Evolutionary conservation across 768 basidiomycete genomes (phyloP).

Genomic region (Lepiota venenata): DNA sequence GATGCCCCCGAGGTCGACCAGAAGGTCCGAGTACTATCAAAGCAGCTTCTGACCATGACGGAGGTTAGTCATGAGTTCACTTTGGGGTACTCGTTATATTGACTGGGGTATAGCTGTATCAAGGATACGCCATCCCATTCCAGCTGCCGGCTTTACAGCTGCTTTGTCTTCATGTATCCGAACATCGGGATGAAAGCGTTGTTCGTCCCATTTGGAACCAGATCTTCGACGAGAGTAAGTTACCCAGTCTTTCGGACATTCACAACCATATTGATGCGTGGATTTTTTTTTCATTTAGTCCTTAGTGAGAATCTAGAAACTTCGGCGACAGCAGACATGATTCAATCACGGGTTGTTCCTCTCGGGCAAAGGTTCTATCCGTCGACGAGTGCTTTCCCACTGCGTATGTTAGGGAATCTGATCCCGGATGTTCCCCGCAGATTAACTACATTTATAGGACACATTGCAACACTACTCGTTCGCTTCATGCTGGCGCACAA

Average conservation of each 20-base stretch:
- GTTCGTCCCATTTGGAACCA: constrained; percentile 87
- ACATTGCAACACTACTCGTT: constrained; percentile 72
- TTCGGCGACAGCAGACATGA: constrained; percentile 51
- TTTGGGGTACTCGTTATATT: constrained; percentile 4
- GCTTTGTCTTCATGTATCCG: constrained; percentile 89
- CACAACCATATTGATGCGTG: not conserved
- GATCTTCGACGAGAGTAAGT: constrained; percentile 77
- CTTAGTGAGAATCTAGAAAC: constrained; percentile 55
- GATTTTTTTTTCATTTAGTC: constrained; percentile 32
- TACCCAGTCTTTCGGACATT: not conserved
- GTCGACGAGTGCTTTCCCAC: constrained; percentile 86
- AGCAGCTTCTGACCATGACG: constrained; percentile 71
- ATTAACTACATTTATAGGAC: constrained; percentile 45
- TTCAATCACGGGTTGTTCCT: constrained; percentile 61
- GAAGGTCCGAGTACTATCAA: constrained; percentile 56
- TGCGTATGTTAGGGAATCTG: constrained; percentile 51
- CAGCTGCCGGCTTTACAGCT: constrained; percentile 82
- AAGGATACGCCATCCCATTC: constrained; percentile 84
- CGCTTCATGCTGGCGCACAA: constrained; percentile 65
- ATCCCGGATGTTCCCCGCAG: not conserved
- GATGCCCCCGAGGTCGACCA: constrained; percentile 62
- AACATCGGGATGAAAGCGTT: constrained; percentile 82
- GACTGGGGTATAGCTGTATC: constrained; percentile 62
- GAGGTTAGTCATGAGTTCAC: constrained; percentile 53
- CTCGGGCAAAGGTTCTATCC: constrained; percentile 88